Conservation (phyloP, 1,284 basidiomycete species). For the Irpex sp. region DNA sequence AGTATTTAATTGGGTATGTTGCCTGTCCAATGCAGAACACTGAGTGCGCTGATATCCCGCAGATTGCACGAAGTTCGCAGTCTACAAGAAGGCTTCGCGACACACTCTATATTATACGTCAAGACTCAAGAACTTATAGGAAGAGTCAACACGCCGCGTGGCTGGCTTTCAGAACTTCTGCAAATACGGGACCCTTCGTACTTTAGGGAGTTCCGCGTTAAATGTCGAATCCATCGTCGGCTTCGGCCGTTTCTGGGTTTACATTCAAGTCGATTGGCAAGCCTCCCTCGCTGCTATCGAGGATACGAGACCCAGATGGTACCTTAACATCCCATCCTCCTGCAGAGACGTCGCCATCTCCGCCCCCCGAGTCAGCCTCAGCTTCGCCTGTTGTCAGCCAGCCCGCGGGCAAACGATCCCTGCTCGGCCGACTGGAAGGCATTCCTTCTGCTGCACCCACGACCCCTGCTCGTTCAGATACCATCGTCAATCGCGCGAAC, state of each 20-base stretch:
- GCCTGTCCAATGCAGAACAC: neutral
- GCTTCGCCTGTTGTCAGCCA: neutral
- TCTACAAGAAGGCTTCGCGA: no score
- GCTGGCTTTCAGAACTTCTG: no score
- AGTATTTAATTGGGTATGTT: neutral
- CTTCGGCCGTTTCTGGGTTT: slow-evolving; percentile 4
- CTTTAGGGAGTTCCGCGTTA: neutral
- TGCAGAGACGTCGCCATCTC: neutral
- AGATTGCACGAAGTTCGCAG: neutral
- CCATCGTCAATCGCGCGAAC: neutral
- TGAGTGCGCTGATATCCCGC: neutral
- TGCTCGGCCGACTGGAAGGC: neutral
- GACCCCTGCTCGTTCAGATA: neutral
- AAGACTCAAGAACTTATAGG: no score
- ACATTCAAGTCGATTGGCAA: slow-evolving; percentile 14
- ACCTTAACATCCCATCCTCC: neutral
- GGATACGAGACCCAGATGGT: slow-evolving; percentile 2
- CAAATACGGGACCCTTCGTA: neutral
- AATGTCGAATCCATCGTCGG: neutral
- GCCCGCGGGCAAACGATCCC: neutral
- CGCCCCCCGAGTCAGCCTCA: neutral
- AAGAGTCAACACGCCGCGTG: no score
- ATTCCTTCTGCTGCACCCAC: neutral
- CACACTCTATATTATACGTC: no score
- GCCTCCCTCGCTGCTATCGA: slow-evolving; percentile 11